Evolutionary conservation across 345 rosid genomes (phyloP).

Genomic region (Lenwebbia sp.): DNA sequence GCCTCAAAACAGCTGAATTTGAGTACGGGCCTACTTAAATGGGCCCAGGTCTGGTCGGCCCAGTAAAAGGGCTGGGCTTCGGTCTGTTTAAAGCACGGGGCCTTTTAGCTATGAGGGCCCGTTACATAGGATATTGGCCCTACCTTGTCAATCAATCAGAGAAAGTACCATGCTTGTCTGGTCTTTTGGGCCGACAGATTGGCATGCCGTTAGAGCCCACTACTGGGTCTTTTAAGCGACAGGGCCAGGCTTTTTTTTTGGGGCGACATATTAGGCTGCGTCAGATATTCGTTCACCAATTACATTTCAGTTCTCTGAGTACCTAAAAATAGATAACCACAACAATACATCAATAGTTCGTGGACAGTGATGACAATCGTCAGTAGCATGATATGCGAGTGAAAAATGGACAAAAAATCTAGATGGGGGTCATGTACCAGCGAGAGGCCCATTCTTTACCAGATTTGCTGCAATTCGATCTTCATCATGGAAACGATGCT

Average conservation of each 20-base stretch:
- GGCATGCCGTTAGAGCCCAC: not conserved
- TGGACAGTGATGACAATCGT: not conserved
- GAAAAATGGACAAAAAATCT: not conserved
- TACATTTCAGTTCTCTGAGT: not conserved
- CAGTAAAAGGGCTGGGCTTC: not conserved
- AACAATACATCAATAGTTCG: not conserved
- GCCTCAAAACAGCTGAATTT: too few relatives aligned
- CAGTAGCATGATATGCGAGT: not conserved
- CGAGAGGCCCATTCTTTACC: constrained; percentile 81
- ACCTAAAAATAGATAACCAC: not conserved
- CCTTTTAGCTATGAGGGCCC: not conserved
- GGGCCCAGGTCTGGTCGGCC: not conserved
- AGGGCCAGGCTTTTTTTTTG: not conserved
- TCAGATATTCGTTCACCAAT: not conserved
- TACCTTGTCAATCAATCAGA: not conserved
- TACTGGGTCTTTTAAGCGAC: not conserved
- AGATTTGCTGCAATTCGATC: constrained; percentile 90
- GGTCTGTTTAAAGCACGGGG: not conserved
- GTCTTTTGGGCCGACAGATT: not conserved
- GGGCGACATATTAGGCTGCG: not conserved
- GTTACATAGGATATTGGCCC: not conserved
- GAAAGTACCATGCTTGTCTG: not conserved
- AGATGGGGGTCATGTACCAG: constrained; percentile 24
- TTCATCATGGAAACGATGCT: constrained; percentile 79
- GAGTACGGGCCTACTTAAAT: too few relatives aligned